phyloP scores from a whole-genome alignment of 306 rosid species.

The Medicago ruthenica region DNA sequence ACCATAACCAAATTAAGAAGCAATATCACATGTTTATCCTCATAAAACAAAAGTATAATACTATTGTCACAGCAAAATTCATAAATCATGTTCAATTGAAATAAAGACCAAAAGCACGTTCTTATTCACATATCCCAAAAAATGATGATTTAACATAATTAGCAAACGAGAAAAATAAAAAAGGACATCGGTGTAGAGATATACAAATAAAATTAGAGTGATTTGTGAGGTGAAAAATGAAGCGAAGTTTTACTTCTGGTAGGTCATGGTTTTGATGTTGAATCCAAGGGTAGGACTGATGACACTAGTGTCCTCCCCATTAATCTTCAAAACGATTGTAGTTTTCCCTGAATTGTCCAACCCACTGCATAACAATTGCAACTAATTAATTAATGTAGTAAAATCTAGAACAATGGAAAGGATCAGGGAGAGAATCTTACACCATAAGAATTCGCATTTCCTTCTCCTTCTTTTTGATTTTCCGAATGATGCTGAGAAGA shows the following conservation, averaged over 20 bases:
- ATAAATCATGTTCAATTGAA: conserved; percentile 15
- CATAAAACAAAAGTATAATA: neutral
- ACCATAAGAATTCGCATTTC: conserved; percentile 96
- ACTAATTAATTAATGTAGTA: neutral
- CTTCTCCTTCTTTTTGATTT: conserved; percentile 88
- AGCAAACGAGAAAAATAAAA: conserved; percentile 2
- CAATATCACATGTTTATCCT: neutral
- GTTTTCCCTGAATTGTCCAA: conserved; percentile 96
- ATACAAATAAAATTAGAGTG: neutral
- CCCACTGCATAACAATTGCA: conserved; percentile 56
- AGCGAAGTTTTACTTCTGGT: conserved; percentile 64
- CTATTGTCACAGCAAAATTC: neutral
- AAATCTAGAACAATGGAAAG: neutral
- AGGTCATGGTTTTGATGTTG: conserved; percentile 89
- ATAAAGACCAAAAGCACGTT: neutral
- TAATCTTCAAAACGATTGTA: conserved; percentile 86
- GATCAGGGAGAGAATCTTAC: conserved; percentile 51
- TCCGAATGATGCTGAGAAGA: conserved; percentile 80
- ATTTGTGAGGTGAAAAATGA: neutral
- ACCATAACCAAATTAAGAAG: conserved; percentile 16
- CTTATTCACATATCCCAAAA: neutral
- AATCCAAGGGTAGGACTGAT: conserved; percentile 96
- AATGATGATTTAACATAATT: neutral
- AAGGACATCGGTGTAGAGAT: neutral
- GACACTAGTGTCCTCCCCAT: conserved; percentile 92